Evolutionary conservation across 768 basidiomycete species (phyloP).

Genomic region (Xerocomus spinulosus): DNA sequence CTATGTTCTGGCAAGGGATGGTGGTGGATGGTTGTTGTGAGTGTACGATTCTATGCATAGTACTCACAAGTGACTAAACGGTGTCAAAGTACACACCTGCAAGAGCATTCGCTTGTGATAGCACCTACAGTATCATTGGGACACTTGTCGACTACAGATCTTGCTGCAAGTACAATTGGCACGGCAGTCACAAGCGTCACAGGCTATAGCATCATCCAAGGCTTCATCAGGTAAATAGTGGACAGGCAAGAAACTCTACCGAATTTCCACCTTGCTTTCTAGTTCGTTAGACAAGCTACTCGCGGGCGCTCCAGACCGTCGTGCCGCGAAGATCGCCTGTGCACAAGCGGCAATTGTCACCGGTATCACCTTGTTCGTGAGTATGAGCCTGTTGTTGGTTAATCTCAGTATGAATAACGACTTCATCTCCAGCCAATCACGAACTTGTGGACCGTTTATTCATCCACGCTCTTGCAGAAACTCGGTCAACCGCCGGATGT

Average conservation of each 20-base stretch:
- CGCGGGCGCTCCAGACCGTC: slow-evolving; percentile 9
- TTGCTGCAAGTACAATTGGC: slow-evolving; percentile 46
- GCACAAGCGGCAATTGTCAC: slow-evolving; percentile 20
- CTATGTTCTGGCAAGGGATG: slow-evolving; percentile 22
- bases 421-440: slow-evolving; percentile 19
- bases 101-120: slow-evolving; percentile 24
- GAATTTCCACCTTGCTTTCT: slow-evolving; percentile 10
- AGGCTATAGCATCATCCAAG: slow-evolving; percentile 40
- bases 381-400: not conserved
- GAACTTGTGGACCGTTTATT: slow-evolving; percentile 18
- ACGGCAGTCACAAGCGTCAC: slow-evolving; percentile 40
- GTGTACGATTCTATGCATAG: not conserved
- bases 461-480: slow-evolving; percentile 36
- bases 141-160: slow-evolving; percentile 49
- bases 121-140: slow-evolving; percentile 40
- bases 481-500: slow-evolving; percentile 37
- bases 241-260: not conserved
- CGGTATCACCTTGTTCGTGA: slow-evolving; percentile 22
- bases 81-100: slow-evolving; percentile 14
- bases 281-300: slow-evolving; percentile 23
- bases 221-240: slow-evolving; percentile 34
- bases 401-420: not conserved
- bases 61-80: not conserved
- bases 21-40: slow-evolving; percentile 22
- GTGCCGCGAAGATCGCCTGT: slow-evolving; percentile 14